These are phyloP conservation scores for Dissophora ornata DNA, from an alignment of 192 early-diverging fungal species.

Conservation along the genomic window DNA sequence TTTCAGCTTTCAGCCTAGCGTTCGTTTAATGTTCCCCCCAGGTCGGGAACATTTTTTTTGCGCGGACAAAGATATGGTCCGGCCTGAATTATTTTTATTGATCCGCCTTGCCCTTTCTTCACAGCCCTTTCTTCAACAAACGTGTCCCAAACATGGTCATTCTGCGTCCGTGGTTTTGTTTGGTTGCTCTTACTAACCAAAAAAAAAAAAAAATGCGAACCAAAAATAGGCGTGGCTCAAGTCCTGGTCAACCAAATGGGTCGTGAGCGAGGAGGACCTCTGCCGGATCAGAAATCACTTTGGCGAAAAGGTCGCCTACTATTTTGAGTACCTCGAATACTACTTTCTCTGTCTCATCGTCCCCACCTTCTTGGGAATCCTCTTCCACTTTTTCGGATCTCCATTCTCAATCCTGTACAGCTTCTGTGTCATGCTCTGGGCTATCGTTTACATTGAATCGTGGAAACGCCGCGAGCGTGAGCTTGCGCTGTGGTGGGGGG, in stretches of 20 bases:
- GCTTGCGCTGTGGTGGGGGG: conserved; percentile 84
- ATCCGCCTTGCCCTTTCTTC: too few species aligned
- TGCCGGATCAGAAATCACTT: conserved; percentile 79
- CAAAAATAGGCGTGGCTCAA: conserved; percentile 78
- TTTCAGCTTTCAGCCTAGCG: background rate
- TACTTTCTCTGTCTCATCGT: conserved; percentile 82
- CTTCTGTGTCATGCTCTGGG: conserved; percentile 72
- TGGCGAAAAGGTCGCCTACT: conserved; percentile 89
- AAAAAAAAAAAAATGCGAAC: too few species aligned
- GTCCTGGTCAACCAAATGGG: conserved; percentile 85
- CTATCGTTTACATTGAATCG: conserved; percentile 76
- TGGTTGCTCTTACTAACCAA: too few species aligned
- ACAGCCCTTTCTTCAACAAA: too few species aligned
- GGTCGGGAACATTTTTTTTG: conserved; percentile 20
- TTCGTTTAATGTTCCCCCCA: background rate
- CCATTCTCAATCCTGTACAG: conserved; percentile 75
- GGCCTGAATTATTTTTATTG: background rate
- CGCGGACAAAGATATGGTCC: conserved; percentile 5
- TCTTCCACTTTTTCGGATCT: conserved; percentile 62
- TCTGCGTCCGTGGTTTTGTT: too few species aligned
- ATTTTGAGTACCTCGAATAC: conserved; percentile 93
- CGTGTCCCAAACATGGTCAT: too few species aligned
- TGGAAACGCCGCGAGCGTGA: conserved; percentile 84
- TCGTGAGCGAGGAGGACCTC: conserved; percentile 79
- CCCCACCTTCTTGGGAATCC: conserved; percentile 73